Conservation (phyloP, 1,284 basidiomycete species). For the Cutaneotrichosporon curvatum region DNA sequence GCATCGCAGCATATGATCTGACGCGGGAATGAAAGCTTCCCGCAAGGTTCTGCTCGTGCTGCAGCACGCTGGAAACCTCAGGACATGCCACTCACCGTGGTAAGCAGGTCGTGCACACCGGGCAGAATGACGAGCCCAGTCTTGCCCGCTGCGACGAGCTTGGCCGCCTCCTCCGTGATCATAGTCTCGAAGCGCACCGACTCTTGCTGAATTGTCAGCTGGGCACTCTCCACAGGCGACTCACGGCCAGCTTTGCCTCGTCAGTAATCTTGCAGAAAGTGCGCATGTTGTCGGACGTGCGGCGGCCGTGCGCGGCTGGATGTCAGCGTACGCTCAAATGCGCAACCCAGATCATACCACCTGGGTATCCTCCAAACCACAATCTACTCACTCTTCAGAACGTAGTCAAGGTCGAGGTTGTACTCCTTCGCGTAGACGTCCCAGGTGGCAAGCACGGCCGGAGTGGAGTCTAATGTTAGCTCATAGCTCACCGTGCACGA, state of each 20-base stretch:
- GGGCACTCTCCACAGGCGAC: slow-evolving; percentile 4
- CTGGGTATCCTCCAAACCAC: neutral
- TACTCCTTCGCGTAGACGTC: slow-evolving; percentile 38
- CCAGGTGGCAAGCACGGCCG: slow-evolving; percentile 43
- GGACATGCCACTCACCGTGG: slow-evolving; percentile 24
- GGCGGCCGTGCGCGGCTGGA: slow-evolving; percentile 68
- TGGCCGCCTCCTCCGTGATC: slow-evolving; percentile 39
- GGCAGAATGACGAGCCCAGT: slow-evolving; percentile 41
- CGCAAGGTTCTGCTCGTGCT: too few species aligned
- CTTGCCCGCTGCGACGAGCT: slow-evolving; percentile 37
- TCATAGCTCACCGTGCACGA: too few species aligned
- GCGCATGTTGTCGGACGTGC: slow-evolving; percentile 63
- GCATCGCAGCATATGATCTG: too few species aligned
- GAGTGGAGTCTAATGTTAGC: slow-evolving; percentile 35
- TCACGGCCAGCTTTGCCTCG: slow-evolving; percentile 54
- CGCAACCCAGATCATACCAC: neutral
- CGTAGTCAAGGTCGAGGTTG: slow-evolving; percentile 39
- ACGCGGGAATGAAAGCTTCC: too few species aligned
- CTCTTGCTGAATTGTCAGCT: slow-evolving; percentile 12
- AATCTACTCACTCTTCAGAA: slow-evolving; percentile 35
- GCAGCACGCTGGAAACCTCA: too few species aligned
- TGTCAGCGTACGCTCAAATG: neutral
- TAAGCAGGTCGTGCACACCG: slow-evolving; percentile 35
- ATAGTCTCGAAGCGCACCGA: slow-evolving; percentile 39
- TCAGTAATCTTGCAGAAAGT: slow-evolving; percentile 60